Conservation (phyloP, 495 filamentous ascomycete species). For the Neurospora intermedia region DNA sequence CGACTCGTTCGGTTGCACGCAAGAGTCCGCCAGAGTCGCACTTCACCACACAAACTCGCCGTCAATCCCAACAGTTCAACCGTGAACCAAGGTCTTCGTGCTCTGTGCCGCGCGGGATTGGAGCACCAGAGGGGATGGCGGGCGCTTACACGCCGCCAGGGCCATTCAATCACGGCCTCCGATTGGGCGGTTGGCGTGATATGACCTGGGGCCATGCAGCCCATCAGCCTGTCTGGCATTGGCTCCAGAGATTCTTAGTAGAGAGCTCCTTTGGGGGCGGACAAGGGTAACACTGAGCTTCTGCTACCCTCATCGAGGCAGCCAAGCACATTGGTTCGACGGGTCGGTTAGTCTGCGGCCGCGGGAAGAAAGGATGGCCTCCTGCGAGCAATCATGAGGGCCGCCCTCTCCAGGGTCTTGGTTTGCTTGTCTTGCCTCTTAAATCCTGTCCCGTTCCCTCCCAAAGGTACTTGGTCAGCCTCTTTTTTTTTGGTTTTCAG, state of each 20-base stretch:
- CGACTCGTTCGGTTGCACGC: background rate
- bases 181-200: background rate
- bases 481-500: background rate
- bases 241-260: background rate
- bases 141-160: background rate
- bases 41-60: background rate
- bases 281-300: background rate
- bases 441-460: background rate
- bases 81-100: background rate
- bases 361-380: background rate
- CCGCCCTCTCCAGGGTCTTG: background rate
- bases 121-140: background rate
- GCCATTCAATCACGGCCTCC: background rate
- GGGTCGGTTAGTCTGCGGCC: background rate
- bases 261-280: background rate
- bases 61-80: background rate
- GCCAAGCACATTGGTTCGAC: background rate
- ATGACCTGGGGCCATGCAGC: background rate
- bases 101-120: background rate
- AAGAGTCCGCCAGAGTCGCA: background rate
- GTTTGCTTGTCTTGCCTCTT: background rate
- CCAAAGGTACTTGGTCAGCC: background rate
- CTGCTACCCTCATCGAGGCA: background rate
- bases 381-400: background rate
- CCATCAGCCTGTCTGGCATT: background rate